Conservation (phyloP, 495 filamentous ascomycete species). For the Penicillium bovifimosum region DNA sequence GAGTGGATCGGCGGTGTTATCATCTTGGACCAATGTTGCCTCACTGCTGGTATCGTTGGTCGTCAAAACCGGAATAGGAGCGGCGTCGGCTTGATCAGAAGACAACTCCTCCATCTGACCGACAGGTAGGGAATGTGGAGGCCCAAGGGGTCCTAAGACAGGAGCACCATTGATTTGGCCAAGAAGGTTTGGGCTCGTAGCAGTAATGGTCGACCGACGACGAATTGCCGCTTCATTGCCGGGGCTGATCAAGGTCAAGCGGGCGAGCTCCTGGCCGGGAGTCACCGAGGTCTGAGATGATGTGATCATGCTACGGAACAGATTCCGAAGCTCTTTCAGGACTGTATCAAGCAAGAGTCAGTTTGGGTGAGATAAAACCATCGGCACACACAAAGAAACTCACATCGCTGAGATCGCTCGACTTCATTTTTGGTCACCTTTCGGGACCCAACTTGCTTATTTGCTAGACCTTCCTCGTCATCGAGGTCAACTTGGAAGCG, state of each 20-base stretch:
- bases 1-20: slow-evolving; percentile 17
- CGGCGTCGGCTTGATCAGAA: slow-evolving; percentile 12
- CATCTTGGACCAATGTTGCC: slow-evolving; percentile 45
- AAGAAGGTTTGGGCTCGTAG: slow-evolving; percentile 32
- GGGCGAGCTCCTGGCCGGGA: slow-evolving; percentile 75
- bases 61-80: slow-evolving; percentile 12
- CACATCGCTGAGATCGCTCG: slow-evolving; percentile 65
- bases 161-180: slow-evolving; percentile 50
- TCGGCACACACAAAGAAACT: slow-evolving; percentile 25
- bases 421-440: slow-evolving; percentile 57
- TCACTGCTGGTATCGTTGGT: slow-evolving; percentile 43
- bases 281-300: slow-evolving; percentile 48
- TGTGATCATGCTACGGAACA: slow-evolving; percentile 69
- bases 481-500: slow-evolving; percentile 58
- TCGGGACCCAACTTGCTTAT: slow-evolving; percentile 61
- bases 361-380: not conserved
- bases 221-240: slow-evolving; percentile 54
- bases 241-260: slow-evolving; percentile 66
- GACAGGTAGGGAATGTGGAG: slow-evolving; percentile 29
- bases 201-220: slow-evolving; percentile 48
- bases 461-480: slow-evolving; percentile 47
- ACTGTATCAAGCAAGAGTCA: slow-evolving; percentile 40
- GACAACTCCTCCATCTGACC: slow-evolving; percentile 10
- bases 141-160: slow-evolving; percentile 47
- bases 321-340: slow-evolving; percentile 59